Base-by-base conservation (phyloP, 257 asterid genomes). In the Paraleonurus japonicus region DNA sequence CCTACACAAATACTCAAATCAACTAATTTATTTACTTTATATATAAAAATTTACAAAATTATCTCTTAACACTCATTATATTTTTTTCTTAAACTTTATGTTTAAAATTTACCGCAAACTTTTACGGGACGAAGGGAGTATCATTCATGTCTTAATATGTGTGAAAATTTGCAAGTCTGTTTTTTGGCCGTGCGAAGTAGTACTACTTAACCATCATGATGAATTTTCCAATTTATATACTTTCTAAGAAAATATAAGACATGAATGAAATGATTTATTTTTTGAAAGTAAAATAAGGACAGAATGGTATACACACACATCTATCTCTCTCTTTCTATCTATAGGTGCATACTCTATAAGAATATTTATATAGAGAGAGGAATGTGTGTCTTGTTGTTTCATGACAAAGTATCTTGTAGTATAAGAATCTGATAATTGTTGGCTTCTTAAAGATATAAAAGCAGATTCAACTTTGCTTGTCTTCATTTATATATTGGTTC, bases 341-440 rank as follows among this genome's bases (percentile, higher is more conserved):
- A 41, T 55, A 59, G 79, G 82, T 77, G 77, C 76, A 76, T 61
- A 69, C 72, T 81, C 57, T 78, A 69, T 57, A 60, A 60, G 54
- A 67, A 64, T 73, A 26, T 47, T n/a, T n/a, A n/a, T n/a, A n/a
- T n/a, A n/a, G n/a, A n/a, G n/a, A 45, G 60, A 78, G 77, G 75
- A 69, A 71, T 77, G 70, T 77, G 63, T 76, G 83, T 73, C 86
- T 80, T 72, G 69, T 76, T 87, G 83, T 87, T 78, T 67, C 72
- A 74, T 74, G 80, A 69, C 76, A 78, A 55, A 55, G 79, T 74
- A 39, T 74, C 76, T 80, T 80, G 79, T 45, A 22, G 68, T 10
- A 39, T 67, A 67, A 75, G 79, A 75, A 67, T 57, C 51, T 75
- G 41, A 77, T 35, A 3, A 20, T 65, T 70, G 55, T 67, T 41